Conservation (phyloP, 257 asterid genomes). For the Fraxinus americana region DNA sequence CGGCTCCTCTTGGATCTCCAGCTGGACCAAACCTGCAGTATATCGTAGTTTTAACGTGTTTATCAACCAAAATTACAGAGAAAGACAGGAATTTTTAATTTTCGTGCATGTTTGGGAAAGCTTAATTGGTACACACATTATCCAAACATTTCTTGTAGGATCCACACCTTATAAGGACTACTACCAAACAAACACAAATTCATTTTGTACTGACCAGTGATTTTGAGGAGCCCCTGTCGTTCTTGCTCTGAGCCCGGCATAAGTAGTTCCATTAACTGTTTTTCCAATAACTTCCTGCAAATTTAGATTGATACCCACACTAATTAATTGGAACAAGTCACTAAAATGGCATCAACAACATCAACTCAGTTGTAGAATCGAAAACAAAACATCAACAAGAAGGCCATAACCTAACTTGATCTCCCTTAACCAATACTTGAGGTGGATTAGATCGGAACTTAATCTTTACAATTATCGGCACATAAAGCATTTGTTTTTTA, state of each 20-base stretch:
- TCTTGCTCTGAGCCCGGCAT: slow-evolving; percentile 88
- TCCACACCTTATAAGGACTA: too few relatives aligned
- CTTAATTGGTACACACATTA: too few relatives aligned
- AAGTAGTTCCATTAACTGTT: slow-evolving; percentile 93
- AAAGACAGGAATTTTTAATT: not conserved
- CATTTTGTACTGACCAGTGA: slow-evolving; percentile 62
- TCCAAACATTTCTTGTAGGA: not conserved
- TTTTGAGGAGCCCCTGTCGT: slow-evolving; percentile 96
- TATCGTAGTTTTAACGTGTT: not conserved
- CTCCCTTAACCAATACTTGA: too few relatives aligned
- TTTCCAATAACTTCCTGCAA: slow-evolving; percentile 84
- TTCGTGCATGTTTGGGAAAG: too few relatives aligned
- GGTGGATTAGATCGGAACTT: too few relatives aligned
- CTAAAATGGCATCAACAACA: not conserved
- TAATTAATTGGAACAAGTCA: not conserved
- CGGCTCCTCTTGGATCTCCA: slow-evolving; percentile 93
- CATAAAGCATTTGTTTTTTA: not conserved
- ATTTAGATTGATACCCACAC: not conserved
- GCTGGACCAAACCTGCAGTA: slow-evolving; percentile 79
- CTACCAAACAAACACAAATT: too few relatives aligned
- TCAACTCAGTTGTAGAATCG: not conserved
- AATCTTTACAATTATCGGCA: too few relatives aligned
- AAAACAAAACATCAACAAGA: not conserved
- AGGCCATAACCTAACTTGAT: not conserved
- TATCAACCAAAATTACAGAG: not conserved